Evolutionary conservation across 2,329 filamentous ascomycete species (phyloP).

Genomic region (Phoma sp.): DNA sequence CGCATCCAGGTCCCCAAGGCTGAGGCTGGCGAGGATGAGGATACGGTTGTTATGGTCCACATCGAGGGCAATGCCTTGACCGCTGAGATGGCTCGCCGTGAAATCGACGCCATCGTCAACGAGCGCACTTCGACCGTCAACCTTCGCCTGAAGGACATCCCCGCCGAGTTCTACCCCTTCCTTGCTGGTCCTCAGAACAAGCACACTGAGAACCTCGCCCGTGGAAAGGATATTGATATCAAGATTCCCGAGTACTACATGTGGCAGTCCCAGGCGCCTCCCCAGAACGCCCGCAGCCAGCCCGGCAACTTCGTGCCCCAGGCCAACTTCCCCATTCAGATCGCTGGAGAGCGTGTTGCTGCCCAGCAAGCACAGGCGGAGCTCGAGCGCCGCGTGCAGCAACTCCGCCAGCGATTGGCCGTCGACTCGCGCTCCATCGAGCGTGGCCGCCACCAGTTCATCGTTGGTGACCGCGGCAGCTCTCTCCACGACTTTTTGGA

Average conservation of each 20-base stretch:
- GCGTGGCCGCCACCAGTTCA: conserved; percentile 90
- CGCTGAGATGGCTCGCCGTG: conserved; percentile 79
- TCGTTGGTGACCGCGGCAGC: conserved; percentile 82
- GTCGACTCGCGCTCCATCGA: conserved; percentile 82
- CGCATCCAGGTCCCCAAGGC: conserved; percentile 86
- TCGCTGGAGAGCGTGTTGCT: conserved; percentile 83
- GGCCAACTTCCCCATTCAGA: conserved; percentile 76
- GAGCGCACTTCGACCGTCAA: conserved; percentile 84
- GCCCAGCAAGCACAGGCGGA: conserved; percentile 80
- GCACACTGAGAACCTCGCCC: conserved; percentile 70
- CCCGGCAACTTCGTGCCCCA: conserved; percentile 74
- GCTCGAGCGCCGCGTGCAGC: conserved; percentile 78
- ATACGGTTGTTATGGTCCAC: conserved; percentile 77
- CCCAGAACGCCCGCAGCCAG: conserved; percentile 67
- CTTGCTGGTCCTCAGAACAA: conserved; percentile 80
- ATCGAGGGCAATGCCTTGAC: conserved; percentile 92
- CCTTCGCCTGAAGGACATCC: conserved; percentile 81
- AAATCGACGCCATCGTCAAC: conserved; percentile 85
- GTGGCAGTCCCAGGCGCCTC: conserved; percentile 71
- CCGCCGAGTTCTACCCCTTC: conserved; percentile 94
- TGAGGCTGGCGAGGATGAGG: conserved; percentile 81
- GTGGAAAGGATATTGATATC: conserved; percentile 76
- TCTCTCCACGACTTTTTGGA: conserved; percentile 85
- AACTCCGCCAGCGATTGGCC: conserved; percentile 76
- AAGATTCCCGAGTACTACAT: conserved; percentile 82